Evolutionary conservation across 176 grass and related monocot species (phyloP).

Genomic region (Echinochloa phyllopogon): DNA sequence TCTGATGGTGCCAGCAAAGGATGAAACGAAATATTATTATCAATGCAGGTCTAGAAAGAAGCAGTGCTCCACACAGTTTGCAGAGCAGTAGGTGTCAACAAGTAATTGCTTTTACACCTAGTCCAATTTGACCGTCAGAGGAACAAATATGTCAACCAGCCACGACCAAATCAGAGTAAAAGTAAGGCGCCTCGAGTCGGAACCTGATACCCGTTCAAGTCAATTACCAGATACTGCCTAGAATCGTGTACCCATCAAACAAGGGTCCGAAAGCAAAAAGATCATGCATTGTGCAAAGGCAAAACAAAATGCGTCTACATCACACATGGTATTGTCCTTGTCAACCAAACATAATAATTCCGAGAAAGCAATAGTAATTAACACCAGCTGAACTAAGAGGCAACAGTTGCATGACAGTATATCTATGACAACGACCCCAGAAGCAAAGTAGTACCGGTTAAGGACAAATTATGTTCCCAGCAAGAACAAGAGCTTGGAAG

Average conservation of each 20-base stretch:
- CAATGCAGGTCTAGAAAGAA: constrained; percentile 14
- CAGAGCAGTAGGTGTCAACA: constrained; percentile 30
- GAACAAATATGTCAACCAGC: constrained; percentile 24
- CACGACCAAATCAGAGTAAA: constrained; percentile 37
- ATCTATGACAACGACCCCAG: constrained; percentile 27
- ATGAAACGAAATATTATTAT: constrained; percentile 6
- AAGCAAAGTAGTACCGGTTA: constrained; percentile 30
- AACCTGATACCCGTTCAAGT: constrained; percentile 27
- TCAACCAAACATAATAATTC: constrained; percentile 42
- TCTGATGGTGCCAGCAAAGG: constrained; percentile 56
- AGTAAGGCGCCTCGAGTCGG: constrained; percentile 18
- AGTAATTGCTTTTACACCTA: constrained; percentile 33
- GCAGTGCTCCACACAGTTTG: background rate
- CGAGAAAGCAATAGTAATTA: constrained; percentile 41
- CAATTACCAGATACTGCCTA: constrained; percentile 36
- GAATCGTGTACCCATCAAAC: constrained; percentile 20
- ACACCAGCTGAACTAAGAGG: constrained; percentile 36
- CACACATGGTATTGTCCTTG: constrained; percentile 43
- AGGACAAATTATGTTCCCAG: constrained; percentile 28
- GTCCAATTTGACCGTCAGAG: background rate
- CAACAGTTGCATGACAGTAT: constrained; percentile 47
- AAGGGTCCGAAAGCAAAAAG: constrained; percentile 31
- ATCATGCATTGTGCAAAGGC: constrained; percentile 34
- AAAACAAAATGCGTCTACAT: constrained; percentile 25
- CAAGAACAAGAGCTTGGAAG: constrained; percentile 40